Base-by-base conservation (phyloP, 1,139 yeast genomes). In the Yamadazyma membranifaciens region DNA sequence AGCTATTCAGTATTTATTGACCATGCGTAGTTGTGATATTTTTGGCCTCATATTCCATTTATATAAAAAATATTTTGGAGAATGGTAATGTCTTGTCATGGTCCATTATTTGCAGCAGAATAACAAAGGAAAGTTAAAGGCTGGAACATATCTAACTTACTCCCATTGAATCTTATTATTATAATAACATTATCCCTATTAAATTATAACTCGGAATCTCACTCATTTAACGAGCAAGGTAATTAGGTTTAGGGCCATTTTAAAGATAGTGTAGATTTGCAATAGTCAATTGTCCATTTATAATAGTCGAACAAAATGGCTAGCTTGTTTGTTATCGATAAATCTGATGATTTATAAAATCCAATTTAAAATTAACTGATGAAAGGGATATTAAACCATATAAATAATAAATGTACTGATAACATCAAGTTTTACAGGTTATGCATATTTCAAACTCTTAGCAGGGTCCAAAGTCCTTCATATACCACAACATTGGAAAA, bases 41-140 rank as follows among this genome's bases (percentile, higher is more conserved):
- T n/a, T n/a, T n/a, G n/a, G n/a, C n/a, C n/a, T 2, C 27, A 10
- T 40, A 40, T 37, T 36, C 36, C 10, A 15, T 40, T 10, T 41
- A 40, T 17, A 28, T 38, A 4, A 29, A 15, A 6, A n/a, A n/a
- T n/a, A 28, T 40, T 15, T 14, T 13, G 11, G 7, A 9, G 5
- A 25, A 33, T 22, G 34, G 28, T 2, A 25, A 17, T 13, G 9
- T 28, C 2, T 12, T 27, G 3, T 31, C n/a, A 6, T 45, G 49
- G 49, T 49, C 50, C 3, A 44, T 47, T 1, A 30, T 44, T 4
- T 16, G 2, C 48, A 47, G 36, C 37, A 42, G 29, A 20, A 38
- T 7, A 38, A 42, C 33, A 36, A 39, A 2, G 20, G 24, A 1
- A 30, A 34, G 2, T 45, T 44, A 27, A 47, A 45, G 35, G 43